Base-by-base conservation (phyloP, 106 monocot genomes). In the Acorus calamus region DNA sequence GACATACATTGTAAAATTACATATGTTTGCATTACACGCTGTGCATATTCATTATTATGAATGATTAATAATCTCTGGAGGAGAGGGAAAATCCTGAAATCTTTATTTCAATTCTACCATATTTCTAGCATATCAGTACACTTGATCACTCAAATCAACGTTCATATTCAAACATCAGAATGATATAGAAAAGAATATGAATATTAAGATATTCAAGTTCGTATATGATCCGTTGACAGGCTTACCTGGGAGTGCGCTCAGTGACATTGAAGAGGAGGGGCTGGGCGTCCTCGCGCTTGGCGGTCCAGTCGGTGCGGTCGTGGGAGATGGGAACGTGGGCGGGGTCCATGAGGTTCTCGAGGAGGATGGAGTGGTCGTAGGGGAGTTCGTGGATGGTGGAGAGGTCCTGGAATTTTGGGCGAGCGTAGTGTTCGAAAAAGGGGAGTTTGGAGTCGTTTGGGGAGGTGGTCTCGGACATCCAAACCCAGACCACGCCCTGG, bases 241-340 rank as follows among this genome's bases (percentile, higher is more conserved):
- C 1, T 28, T 28, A 28, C 28, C 28, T 28, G 28, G 28, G n/a
- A 49, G 71, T 77, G 9, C 94, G 53, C 63, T 90, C 90, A 4
- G 74, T 60, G 56, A 96, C 87, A 2, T 76, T 65, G 73, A 96
- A 84, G 28, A 68, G n/a, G 4, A 96, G 73, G 4, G 90, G 70
- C 71, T 96, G 87, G 7, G 94, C 94, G 12, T 96, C 80, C 61
- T 96, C 94, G 0, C 94, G 67, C 68, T 79, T 87, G 44, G 94
- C 87, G 2, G 84, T 83, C 84, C 84, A 96, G 68, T 96, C 94
- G 42, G 94, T 96, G 47, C 94, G 86, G 77, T 96, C 90, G 53
- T 96, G 94, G 63, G 94, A 96, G 71, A 96, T 91, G 62, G 94
- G 90, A 50, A 96, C 94, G 47, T 96, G 94, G 11, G 94, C 94